These are phyloP conservation scores for Isatis tinctoria DNA, from an alignment of 345 rosid species.

Conservation along the genomic window DNA sequence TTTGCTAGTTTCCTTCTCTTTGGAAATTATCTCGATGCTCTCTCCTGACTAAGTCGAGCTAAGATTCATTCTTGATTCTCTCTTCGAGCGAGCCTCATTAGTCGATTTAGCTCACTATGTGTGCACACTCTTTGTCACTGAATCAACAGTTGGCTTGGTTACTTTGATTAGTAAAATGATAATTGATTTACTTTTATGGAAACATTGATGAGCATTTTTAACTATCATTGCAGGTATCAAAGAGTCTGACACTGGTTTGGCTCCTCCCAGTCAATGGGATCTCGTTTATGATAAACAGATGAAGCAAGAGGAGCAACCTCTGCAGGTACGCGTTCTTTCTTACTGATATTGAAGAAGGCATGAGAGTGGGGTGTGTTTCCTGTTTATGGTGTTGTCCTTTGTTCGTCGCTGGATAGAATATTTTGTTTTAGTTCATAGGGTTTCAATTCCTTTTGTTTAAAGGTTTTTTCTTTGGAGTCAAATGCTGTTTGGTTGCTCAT, in stretches of 20 bases:
- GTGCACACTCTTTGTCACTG: neutral
- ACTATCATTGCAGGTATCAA: no score
- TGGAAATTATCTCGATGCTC: neutral
- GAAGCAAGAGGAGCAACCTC: conserved; percentile 99
- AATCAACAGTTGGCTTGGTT: no score
- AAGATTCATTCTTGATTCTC: neutral
- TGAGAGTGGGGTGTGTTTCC: conserved; percentile 91
- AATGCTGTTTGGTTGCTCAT: no score
- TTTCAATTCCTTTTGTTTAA: neutral
- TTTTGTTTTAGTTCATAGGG: neutral
- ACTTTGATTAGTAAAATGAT: neutral
- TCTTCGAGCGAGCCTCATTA: neutral
- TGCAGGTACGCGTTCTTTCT: no score
- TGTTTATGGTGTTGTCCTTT: neutral
- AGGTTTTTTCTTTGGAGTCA: no score
- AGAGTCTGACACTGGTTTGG: no score
- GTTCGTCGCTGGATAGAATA: neutral
- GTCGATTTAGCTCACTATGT: neutral
- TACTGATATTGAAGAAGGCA: conserved; percentile 97
- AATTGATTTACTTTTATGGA: neutral
- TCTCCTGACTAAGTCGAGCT: neutral
- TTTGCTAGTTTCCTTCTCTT: neutral
- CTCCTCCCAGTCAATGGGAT: conserved; percentile 99
- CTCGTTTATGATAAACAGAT: conserved; percentile 97
- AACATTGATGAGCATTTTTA: no score